Base-by-base conservation (phyloP, 768 basidiomycete genomes). In the Plicaturopsis crispa region DNA sequence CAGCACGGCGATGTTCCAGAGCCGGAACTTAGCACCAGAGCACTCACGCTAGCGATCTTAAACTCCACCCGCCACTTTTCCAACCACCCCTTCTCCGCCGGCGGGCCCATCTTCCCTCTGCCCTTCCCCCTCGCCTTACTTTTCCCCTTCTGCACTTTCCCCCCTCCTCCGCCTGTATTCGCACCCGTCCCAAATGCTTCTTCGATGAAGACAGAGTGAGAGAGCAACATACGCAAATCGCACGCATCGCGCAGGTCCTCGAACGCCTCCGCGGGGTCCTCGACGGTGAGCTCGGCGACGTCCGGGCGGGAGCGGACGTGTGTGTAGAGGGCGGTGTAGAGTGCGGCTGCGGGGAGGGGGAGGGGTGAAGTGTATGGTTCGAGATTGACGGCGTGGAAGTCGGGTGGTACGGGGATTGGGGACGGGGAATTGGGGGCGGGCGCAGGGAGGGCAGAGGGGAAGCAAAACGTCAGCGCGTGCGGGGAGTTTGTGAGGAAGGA, bases 231-330 rank as follows among this genome's bases (percentile, higher is more conserved):
- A 45, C 72, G 65, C 14, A 98, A 69, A 57, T 99, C 96, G 48
- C 84, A 86, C 39, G 88, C 82, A 62, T 98, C 96, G 23, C 94
- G 70, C 31, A 98, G 71, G 57, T 98, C 96, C 57, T 98, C 94
- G 53, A 99, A 97, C 7, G 89, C 87, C 62, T 99, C 96, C 0
- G 91, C 91, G 1, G 96, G 96, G 56, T 99, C 96, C 62, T 99
- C 96, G 16, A 99, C 87, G 1, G 92, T 96, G 30, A 98, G 63
- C 58, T 98, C 94, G n/a, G 85, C 81, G 26, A 94, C 75, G 35
- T 73, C 63, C 2, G 80, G 68, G 34, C 73, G 73, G 11, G 72
- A 63, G 31, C 85, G 57, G 14, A 86, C 72, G 51, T 87, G 75
- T 52, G 79, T 70, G 63, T 93, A 94, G 38, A 91, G 81, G 1